phyloP scores from a whole-genome alignment of 2,329 filamentous ascomycete species.

The Ilyonectria mors-panacis region DNA sequence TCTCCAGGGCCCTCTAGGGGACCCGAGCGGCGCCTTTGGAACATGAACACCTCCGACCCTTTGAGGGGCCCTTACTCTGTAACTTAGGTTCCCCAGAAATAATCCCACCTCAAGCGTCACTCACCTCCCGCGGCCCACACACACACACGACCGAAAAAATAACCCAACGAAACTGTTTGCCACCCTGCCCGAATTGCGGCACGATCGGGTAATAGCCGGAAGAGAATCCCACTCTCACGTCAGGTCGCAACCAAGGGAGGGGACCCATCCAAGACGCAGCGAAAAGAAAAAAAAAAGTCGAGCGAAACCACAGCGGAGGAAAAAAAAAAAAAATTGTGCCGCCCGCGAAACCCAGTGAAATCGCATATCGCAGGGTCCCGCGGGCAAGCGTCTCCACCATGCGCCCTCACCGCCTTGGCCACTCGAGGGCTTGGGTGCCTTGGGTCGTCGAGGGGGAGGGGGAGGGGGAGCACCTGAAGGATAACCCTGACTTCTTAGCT shows the following conservation, averaged over 20 bases:
- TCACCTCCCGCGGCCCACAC: background rate
- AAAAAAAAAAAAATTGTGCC: constrained; percentile 20
- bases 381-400: constrained; percentile 20
- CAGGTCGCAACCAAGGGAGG: background rate
- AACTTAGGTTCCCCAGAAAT: background rate
- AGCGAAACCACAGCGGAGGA: background rate
- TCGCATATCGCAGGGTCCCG: constrained; percentile 45
- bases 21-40: background rate
- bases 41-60: too few species aligned
- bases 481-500: constrained; percentile 18
- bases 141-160: constrained; percentile 8
- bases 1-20: background rate
- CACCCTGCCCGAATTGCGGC: background rate
- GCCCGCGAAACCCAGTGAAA: constrained; percentile 35
- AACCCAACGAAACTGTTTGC: constrained; percentile 11
- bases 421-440: background rate
- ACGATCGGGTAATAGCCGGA: constrained; percentile 18
- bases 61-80: too few species aligned
- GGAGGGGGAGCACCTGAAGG: background rate
- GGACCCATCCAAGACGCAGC: too few species aligned
- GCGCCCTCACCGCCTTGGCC: constrained; percentile 24
- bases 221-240: background rate
- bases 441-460: background rate
- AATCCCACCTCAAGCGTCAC: constrained; percentile 9
- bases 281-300: background rate